Evolutionary conservation across 2,329 filamentous ascomycete genomes (phyloP), one percentile per base, ranked within the genome.

Genomic region (Ophiosphaerella herpotricha): DNA sequence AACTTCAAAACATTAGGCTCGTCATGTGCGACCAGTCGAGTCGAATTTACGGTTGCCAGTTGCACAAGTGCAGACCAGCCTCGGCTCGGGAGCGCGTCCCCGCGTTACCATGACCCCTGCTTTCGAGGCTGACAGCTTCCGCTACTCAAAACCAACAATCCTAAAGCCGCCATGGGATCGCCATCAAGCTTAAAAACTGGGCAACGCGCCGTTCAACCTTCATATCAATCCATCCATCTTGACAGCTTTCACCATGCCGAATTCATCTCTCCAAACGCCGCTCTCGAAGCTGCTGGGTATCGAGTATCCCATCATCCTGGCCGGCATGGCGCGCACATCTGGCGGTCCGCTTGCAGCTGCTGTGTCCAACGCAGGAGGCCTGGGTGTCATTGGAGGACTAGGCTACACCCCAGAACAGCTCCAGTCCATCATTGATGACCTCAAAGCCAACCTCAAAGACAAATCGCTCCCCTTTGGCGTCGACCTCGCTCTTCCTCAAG

Each of bases 401-500:
- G 70, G 68, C 24, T 75, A 75, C 57, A 75, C 72, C 84, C 89
- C 89, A 1, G 67, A 78, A 26, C 88, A 92, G 73, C 83, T 94
- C 21, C 88, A 88, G 61, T 79, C 84, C 57, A 95, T 95, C 77
- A 85, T 97, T 61, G 84, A 86, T 57, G 91, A 96, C 71, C 85
- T 97, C 66, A 97, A 97, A 77, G 80, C 85, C 11, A 80, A 87
- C 58, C 83, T 97, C 1, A 66, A 65, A 5, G 78, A 81, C 43
- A 85, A 87, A 0, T 80, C 82, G 38, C 82, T 96, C 4, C 90
- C 92, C 0, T 97, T 97, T 71, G 93, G 92, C 60, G 85, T 97
- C 29, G 93, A 97, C 73, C 85, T 97, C 1, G 92, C 92, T 0
- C 83, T 97, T 11, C 92, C 93, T 1, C 91, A 97, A 76, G 80